Conservation (phyloP, 2,329 filamentous ascomycete species). For the Botrytis porri region DNA sequence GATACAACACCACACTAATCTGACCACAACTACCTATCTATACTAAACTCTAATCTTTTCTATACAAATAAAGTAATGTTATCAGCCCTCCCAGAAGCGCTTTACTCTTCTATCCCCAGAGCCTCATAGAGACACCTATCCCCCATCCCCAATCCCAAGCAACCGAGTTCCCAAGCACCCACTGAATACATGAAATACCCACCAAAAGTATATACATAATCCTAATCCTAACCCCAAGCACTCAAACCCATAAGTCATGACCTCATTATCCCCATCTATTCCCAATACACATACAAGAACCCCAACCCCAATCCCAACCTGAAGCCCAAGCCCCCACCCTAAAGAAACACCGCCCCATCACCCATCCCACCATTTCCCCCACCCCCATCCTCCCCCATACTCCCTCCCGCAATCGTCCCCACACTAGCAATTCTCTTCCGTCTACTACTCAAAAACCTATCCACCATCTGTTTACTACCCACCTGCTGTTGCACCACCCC, state of each 20-base stretch:
- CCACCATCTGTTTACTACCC: conserved; percentile 53
- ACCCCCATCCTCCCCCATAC: background rate
- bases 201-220: background rate
- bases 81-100: background rate
- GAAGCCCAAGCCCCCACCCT: background rate
- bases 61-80: background rate
- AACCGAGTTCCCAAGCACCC: background rate
- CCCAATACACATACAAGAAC: background rate
- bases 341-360: background rate
- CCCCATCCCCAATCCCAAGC: background rate
- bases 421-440: conserved; percentile 43
- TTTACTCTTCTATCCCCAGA: background rate
- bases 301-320: background rate
- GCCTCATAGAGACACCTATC: background rate
- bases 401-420: conserved; percentile 40
- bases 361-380: background rate
- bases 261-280: background rate
- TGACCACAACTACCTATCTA: background rate
- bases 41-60: background rate
- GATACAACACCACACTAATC: background rate
- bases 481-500: conserved; percentile 39
- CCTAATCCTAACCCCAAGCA: background rate
- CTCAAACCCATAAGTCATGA: background rate
- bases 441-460: conserved; percentile 51
- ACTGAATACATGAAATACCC: background rate